Base-by-base conservation (phyloP, 257 asterid genomes). In the Nicotiana knightiana region DNA sequence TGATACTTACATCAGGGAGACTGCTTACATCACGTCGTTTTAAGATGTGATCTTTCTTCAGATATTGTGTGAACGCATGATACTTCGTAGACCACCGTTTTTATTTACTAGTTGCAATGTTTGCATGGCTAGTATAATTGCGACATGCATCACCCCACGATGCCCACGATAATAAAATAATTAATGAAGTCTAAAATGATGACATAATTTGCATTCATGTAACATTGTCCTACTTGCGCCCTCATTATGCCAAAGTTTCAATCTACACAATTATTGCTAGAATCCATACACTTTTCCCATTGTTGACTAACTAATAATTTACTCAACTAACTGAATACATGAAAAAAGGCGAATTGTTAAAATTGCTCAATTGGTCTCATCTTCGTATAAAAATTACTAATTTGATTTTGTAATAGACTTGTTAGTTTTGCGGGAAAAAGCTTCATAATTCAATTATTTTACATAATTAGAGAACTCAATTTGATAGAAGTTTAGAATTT, bases 41-140 rank as follows among this genome's bases (percentile, higher is more conserved):
- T 43, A 0, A 0, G 0, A 0, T 6, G 11, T 43, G 0, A 43
- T 7, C 0, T 1, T 43, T 43, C 11, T 43, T 1, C 3, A 2
- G 0, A 9, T 43, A 43, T 2, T 43, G 2, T 2, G 11, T 43
- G 2, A 43, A 43, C 3, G 0, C 12, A 2, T 0, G 0, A 43
- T 43, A 9, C 51, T 43, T 43, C 1, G 51, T 6, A 39, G 24
- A 21, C 24, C 9, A 39, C 0, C 0, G 10, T 43, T 37, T 1
- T 37, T 0, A 8, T 30, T 30, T 66, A 66, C 75, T 30, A 32
- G 73, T 64, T 30, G 70, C 70, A 64, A 67, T 15, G 24, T 30
- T 61, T 30, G 76, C 48, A 67, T 35, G 55, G 76, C 30, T 43
- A 21, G 18, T 9, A 18, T 67, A 9, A 21, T 70, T 43, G 58